A percentile compares a stretch with the other conserved stretches of the same genome.
These are phyloP conservation scores for Symbiodinium natans DNA, from an alignment of 73 alveolate genomes.

Conservation along the genomic window DNA sequence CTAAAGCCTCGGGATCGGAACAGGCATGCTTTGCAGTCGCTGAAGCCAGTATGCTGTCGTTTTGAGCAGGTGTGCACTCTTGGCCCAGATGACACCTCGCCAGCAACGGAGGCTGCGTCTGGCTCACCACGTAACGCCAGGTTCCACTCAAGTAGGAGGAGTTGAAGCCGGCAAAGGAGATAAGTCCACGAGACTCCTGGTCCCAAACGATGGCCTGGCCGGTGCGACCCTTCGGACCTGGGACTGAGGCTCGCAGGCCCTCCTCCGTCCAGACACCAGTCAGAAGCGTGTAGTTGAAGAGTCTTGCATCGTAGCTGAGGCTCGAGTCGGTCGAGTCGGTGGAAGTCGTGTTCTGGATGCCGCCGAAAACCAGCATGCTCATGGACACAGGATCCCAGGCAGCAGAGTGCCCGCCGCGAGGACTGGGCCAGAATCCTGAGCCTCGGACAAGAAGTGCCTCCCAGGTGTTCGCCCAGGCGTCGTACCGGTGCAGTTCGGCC, in stretches of 20 bases:
- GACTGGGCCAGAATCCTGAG: too few relatives aligned
- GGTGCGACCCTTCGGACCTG: too few relatives aligned
- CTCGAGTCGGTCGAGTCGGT: too few relatives aligned
- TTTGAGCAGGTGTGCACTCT: not conserved
- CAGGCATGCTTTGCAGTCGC: not conserved
- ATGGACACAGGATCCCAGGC: not conserved
- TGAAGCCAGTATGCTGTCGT: not conserved
- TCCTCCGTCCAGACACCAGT: too few relatives aligned
- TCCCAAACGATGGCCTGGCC: too few relatives aligned
- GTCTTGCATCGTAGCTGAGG: too few relatives aligned
- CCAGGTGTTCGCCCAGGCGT: not conserved
- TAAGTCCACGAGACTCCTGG: too few relatives aligned
- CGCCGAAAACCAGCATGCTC: not conserved
- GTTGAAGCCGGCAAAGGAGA: too few relatives aligned
- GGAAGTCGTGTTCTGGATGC: not conserved
- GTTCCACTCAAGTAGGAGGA: too few relatives aligned
- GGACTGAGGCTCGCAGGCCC: too few relatives aligned
- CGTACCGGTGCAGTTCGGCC: not conserved
- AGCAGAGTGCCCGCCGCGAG: not conserved
- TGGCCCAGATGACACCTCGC: not conserved
- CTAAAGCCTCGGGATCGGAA: not conserved
- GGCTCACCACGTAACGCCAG: too few relatives aligned
- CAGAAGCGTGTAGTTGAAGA: too few relatives aligned
- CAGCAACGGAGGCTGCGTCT: not conserved
- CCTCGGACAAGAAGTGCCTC: not conserved